These are phyloP conservation scores for Carallia pectinifolia DNA, from an alignment of 345 rosid species.

Conservation along the genomic window DNA sequence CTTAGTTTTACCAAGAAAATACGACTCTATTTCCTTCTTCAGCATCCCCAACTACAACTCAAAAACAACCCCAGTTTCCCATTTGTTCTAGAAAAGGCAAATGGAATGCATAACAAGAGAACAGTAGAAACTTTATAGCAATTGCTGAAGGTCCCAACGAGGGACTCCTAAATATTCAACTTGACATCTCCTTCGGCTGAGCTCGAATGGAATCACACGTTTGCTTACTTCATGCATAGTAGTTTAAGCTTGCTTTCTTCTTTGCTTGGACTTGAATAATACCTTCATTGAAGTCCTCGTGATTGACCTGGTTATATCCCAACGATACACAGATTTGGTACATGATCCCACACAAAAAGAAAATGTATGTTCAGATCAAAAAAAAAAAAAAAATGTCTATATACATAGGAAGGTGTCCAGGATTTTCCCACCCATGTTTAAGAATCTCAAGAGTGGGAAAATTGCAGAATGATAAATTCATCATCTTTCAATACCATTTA, in stretches of 20 bases:
- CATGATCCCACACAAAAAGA: background rate
- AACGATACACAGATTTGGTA: background rate
- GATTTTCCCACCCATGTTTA: background rate
- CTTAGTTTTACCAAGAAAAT: no score
- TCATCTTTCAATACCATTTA: background rate
- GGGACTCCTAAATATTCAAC: no score
- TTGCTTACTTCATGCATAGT: slow-evolving; percentile 56
- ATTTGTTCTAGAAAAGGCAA: no score
- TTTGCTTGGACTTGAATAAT: slow-evolving; percentile 98
- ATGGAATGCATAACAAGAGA: no score
- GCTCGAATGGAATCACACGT: background rate
- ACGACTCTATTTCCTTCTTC: no score
- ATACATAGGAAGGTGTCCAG: background rate
- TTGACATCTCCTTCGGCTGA: background rate
- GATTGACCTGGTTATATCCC: slow-evolving; percentile 68
- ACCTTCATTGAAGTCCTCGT: slow-evolving; percentile 98
- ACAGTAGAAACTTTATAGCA: no score
- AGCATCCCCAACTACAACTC: no score
- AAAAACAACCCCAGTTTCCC: no score
- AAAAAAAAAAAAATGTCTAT: background rate
- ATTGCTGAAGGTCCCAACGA: no score
- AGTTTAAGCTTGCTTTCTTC: slow-evolving; percentile 98
- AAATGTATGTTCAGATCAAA: background rate
- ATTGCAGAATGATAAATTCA: background rate
- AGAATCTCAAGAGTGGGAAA: background rate